Evolutionary conservation across 352 stramenopile genomes (phyloP).

Genomic region (Phytophthora syringae): DNA sequence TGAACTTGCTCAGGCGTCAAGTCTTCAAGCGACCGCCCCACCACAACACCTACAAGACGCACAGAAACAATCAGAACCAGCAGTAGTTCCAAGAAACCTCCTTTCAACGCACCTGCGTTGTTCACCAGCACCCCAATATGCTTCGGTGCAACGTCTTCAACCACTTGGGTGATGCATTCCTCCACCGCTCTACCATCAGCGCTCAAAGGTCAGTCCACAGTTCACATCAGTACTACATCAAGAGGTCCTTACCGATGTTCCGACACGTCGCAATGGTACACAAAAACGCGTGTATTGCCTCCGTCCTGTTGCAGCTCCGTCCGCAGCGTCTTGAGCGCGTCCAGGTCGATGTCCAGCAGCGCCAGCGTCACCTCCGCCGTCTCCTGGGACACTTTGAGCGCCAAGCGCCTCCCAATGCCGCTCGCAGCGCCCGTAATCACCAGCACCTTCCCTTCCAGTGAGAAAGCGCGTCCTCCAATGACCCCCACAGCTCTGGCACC

Average conservation of each 20-base stretch:
- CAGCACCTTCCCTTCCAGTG: slow-evolving; percentile 54
- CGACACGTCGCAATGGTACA: slow-evolving; percentile 70
- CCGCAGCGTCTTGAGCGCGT: slow-evolving; percentile 41
- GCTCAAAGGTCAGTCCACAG: too few species aligned
- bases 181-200: slow-evolving; percentile 46
- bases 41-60: slow-evolving; percentile 46
- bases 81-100: background rate
- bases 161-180: slow-evolving; percentile 35
- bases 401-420: slow-evolving; percentile 61
- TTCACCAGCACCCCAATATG: slow-evolving; percentile 66
- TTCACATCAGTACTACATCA: too few species aligned
- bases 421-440: slow-evolving; percentile 71
- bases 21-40: slow-evolving; percentile 43
- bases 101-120: slow-evolving; percentile 47
- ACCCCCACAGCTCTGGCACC: background rate
- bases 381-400: slow-evolving; percentile 37
- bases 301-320: slow-evolving; percentile 15
- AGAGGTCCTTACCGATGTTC: slow-evolving; percentile 64
- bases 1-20: slow-evolving; percentile 55
- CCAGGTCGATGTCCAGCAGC: slow-evolving; percentile 68
- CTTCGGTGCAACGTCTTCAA: slow-evolving; percentile 39
- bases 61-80: slow-evolving; percentile 1
- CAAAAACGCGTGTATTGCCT: slow-evolving; percentile 30
- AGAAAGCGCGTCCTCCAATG: slow-evolving; percentile 32
- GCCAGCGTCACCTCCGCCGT: slow-evolving; percentile 48